Evolutionary conservation across 495 filamentous ascomycete species (phyloP), one percentile per base, ranked within the genome.

Genomic region (Physcia stellaris): DNA sequence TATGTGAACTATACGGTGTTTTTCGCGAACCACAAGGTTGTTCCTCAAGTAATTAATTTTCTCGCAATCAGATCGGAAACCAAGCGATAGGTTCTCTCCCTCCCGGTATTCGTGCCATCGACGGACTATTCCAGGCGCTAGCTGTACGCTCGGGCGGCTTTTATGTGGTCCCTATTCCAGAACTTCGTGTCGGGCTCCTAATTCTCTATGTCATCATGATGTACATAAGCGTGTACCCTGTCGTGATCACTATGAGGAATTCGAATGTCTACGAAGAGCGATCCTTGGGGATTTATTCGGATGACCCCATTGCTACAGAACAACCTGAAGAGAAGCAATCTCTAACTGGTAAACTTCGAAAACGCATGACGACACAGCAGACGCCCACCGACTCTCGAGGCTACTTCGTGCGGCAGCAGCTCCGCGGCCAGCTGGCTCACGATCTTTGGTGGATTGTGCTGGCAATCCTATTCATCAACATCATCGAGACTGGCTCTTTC

Each of bases 151-250:
- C 73, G 15, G 85, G 83, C 12, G 86, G 86, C 2, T 92, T 93
- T 57, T 85, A 83, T 47, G 76, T 94, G 32, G 76, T 94, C 29
- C 53, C 64, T 4, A 85, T 93, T 28, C 53, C 82, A 10, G 62
- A 64, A 16, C 61, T 88, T 4, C 78, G 75, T 18, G 78, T 85
- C 39, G 75, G 75, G 2, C 61, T 92, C 1, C 79, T 86, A 43
- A 68, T 86, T 12, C 63, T 90, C 17, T 93, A 93, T 55, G 74
- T 86, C n/a, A 70, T 88, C 18, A 92, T 90, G 84, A 93, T 92
- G 83, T 93, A 88, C 56, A 73, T 80, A 26, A 70, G 64, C 19
- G 72, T 68, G 31, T 77, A 69, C 45, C 75, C 75, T 5, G 71
- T 80, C 22, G 73, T 71, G 5, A 77, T 80, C 42, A 70, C 60